Conservation (phyloP, 208 protist genomes). For the Vickermania ingenoplastis region DNA sequence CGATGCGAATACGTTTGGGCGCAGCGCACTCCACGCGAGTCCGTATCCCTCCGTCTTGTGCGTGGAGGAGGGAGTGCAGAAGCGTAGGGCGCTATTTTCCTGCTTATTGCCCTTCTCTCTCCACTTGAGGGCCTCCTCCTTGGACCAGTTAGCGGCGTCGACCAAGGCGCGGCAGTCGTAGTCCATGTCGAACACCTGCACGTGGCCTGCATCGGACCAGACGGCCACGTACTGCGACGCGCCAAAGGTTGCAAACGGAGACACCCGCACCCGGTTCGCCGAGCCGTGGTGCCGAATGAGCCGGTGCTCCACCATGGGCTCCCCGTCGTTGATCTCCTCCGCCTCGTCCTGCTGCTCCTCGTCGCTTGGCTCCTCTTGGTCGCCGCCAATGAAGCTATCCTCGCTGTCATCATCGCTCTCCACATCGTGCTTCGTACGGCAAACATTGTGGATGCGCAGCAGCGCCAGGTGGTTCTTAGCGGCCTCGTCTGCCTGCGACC, state of each 20-base stretch:
- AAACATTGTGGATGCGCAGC: constrained; percentile 89
- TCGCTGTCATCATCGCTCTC: constrained; percentile 87
- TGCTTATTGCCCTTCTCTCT: constrained; percentile 21
- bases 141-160: constrained; percentile 73
- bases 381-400: constrained; percentile 72
- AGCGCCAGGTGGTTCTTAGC: constrained; percentile 92
- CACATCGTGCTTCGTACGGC: constrained; percentile 90
- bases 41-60: constrained; percentile 95
- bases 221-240: constrained; percentile 83
- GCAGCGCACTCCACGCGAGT: constrained; percentile 92
- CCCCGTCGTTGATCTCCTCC: constrained; percentile 75
- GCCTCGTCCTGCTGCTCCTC: constrained; percentile 72
- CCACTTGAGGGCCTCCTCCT: constrained; percentile 53
- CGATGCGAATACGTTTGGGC: constrained; percentile 60
- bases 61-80: constrained; percentile 65
- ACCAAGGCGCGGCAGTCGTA: constrained; percentile 66
- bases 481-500: constrained; percentile 90
- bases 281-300: constrained; percentile 76
- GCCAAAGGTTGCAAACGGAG: constrained; percentile 59
- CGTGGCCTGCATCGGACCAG: constrained; percentile 91
- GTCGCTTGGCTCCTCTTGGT: constrained; percentile 35
- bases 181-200: constrained; percentile 90
- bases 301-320: constrained; percentile 80
- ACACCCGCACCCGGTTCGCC: constrained; percentile 88
- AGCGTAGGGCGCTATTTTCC: constrained; percentile 33